Conservation (phyloP, 208 protist species). For the Wallacemonas sp. region DNA sequence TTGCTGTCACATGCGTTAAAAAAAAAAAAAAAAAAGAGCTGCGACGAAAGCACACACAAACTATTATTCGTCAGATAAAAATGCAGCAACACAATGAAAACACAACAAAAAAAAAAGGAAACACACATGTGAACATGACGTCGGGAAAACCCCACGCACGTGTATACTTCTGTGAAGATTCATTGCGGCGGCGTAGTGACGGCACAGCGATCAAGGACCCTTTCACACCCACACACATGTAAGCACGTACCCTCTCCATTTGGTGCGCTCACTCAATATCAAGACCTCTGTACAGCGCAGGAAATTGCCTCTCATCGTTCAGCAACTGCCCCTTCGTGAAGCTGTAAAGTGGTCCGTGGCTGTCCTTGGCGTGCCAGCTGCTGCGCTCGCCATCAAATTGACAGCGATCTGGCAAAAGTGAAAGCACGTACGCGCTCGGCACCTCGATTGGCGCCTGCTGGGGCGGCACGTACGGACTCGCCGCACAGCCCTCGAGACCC, state of each 20-base stretch:
- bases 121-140: neutral
- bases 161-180: no score
- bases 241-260: no score
- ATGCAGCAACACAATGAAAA: no score
- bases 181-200: no score
- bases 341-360: constrained; percentile 63
- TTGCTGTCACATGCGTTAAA: no score
- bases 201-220: no score
- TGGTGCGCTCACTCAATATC: no score
- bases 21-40: constrained; percentile 10
- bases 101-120: constrained; percentile 22
- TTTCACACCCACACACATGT: no score
- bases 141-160: no score
- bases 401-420: constrained; percentile 73
- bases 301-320: constrained; percentile 59
- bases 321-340: constrained; percentile 69
- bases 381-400: constrained; percentile 69
- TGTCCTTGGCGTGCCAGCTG: constrained; percentile 68
- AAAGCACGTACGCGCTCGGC: constrained; percentile 47
- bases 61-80: no score
- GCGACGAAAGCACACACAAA: no score
- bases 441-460: constrained; percentile 2
- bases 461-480: constrained; percentile 24
- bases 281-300: constrained; percentile 70
- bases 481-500: constrained; percentile 38